These are phyloP conservation scores for Nasturtium officinale DNA, from an alignment of 345 rosid species.

Conservation along the genomic window DNA sequence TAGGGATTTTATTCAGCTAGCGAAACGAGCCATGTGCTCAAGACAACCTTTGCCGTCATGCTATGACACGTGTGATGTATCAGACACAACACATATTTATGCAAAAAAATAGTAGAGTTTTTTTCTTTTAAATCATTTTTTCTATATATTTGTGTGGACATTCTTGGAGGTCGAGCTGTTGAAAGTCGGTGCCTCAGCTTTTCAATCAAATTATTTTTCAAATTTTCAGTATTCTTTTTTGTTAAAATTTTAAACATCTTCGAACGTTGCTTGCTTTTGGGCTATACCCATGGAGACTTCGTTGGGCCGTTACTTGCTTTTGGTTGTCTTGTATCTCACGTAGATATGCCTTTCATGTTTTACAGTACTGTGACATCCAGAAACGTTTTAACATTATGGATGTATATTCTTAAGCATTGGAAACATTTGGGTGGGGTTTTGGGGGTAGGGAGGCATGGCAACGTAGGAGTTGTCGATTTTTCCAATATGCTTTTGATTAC, in stretches of 20 bases:
- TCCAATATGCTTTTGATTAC: neutral
- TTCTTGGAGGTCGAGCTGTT: slow-evolving; percentile 35
- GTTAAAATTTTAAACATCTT: neutral
- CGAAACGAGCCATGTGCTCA: slow-evolving; percentile 38
- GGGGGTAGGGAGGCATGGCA: too few species aligned
- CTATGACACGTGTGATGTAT: slow-evolving; percentile 42
- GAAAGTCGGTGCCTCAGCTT: slow-evolving; percentile 44
- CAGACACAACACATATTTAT: slow-evolving; percentile 29
- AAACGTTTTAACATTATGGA: neutral
- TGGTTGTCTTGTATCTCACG: neutral
- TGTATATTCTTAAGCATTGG: neutral
- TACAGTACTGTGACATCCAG: neutral
- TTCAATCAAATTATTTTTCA: neutral
- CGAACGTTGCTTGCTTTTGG: slow-evolving; percentile 28
- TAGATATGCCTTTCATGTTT: neutral
- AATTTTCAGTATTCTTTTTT: neutral
- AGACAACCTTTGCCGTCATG: slow-evolving; percentile 47
- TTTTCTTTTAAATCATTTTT: neutral
- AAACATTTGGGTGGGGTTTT: too few species aligned
- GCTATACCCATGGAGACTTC: slow-evolving; percentile 22
- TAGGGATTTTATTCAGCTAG: neutral
- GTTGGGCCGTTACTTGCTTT: slow-evolving; percentile 16
- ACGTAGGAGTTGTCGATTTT: neutral
- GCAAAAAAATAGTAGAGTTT: slow-evolving; percentile 6
- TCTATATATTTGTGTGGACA: slow-evolving; percentile 33